Base-by-base conservation (phyloP, 345 rosid genomes). In the Limnanthes douglasii region DNA sequence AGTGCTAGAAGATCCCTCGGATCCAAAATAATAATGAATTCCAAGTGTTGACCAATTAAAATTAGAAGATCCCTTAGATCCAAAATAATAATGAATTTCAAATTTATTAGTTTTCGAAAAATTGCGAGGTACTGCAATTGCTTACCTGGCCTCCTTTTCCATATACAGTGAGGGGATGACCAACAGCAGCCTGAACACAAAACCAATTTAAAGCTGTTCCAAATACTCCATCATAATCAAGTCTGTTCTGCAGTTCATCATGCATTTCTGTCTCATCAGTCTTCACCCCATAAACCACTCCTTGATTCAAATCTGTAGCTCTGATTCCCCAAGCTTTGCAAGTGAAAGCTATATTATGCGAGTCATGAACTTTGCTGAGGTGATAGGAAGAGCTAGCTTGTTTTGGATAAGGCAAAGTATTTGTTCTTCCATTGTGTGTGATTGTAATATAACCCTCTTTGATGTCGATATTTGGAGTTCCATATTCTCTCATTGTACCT, bases 311-410 rank as follows among this genome's bases (percentile, higher is more conserved):
- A 49, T 90, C 98, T 31, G 98, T 90, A 3, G 98, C 98, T 59
- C 94, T 72, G 25, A 84, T 76, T 43, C 98, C 98, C 98, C 98
- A 88, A 42, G 97, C 97, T 62, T 83, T 88, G 65, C 97, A 88
- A 56, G 97, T 74, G 69, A 88, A 83, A 35, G 95, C 97, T 62
- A 88, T 82, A 60, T 82, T 88, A 58, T 83, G 65, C 4, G 97
- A 88, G 44, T 88, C 97, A 15, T 83, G 97, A 48, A 88, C 97
- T 65, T 88, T 88, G 17, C 97, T 88, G n/a, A 83, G 78, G 54
- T 88, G 97, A 65, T 88, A 90, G 66, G 79, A 90, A 26, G 98
- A 90, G 64, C 94, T 90, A 0, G 98, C 98, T 63, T 90, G 95
- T 66, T 84, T 90, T 2, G 98, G 98, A 41, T 84, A 84, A 10